Conservation (phyloP, 768 basidiomycete genomes). For the Termitomyces sp. region DNA sequence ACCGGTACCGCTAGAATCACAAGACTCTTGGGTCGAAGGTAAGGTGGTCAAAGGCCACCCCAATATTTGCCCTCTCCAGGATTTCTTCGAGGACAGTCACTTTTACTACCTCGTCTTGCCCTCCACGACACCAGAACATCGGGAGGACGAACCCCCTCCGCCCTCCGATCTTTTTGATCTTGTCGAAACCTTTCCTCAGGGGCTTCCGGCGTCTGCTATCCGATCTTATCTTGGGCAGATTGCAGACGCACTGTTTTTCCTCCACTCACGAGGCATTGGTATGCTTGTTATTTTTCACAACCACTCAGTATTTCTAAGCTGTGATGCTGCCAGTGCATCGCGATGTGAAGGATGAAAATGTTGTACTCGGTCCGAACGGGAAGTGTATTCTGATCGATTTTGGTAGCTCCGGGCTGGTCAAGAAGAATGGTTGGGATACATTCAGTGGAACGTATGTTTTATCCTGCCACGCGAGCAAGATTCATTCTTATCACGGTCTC, state of each 20-base stretch:
- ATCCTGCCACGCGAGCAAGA: not conserved
- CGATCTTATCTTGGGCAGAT: slow-evolving; percentile 91
- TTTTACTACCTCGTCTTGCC: slow-evolving; percentile 95
- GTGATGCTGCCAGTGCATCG: slow-evolving; percentile 65
- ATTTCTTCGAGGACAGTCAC: slow-evolving; percentile 96
- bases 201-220: slow-evolving; percentile 68
- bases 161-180: slow-evolving; percentile 91
- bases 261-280: slow-evolving; percentile 92
- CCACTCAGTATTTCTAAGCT: slow-evolving; percentile 4
- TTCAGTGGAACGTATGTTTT: slow-evolving; percentile 85
- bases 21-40: slow-evolving; percentile 61
- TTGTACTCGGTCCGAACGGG: slow-evolving; percentile 74
- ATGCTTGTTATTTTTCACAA: slow-evolving; percentile 17
- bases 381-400: slow-evolving; percentile 95
- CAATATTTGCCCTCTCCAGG: slow-evolving; percentile 89
- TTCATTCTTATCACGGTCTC: slow-evolving; percentile 8
- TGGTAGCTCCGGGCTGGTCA: slow-evolving; percentile 85
- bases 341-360: slow-evolving; percentile 98
- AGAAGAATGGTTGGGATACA: slow-evolving; percentile 83
- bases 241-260: slow-evolving; percentile 82
- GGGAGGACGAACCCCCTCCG: slow-evolving; percentile 44
- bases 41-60: slow-evolving; percentile 83
- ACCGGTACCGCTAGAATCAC: slow-evolving; percentile 10
- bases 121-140: slow-evolving; percentile 57
- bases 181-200: slow-evolving; percentile 84